phyloP scores from a whole-genome alignment of 169 alveolate genomes.

The Plasmodium coatneyi region DNA sequence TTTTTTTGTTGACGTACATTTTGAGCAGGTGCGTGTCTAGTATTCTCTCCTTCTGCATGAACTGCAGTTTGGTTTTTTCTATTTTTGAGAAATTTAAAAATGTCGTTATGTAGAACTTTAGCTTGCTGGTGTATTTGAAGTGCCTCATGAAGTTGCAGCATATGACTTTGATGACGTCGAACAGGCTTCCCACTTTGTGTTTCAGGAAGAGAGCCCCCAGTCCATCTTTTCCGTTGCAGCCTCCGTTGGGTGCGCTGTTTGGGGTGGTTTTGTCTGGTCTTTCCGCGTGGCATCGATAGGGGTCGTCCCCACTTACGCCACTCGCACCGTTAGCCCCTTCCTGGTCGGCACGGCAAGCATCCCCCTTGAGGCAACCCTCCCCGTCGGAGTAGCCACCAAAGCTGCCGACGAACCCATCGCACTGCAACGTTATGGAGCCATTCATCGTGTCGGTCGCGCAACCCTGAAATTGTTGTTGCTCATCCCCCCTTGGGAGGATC shows the following conservation, averaged over 20 bases:
- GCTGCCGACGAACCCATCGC: background rate
- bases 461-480: background rate
- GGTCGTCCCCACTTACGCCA: background rate
- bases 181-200: constrained; percentile 16
- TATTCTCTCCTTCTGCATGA: constrained; percentile 40
- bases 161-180: constrained; percentile 38
- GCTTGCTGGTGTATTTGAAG: constrained; percentile 16
- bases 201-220: background rate
- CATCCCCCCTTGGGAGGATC: background rate
- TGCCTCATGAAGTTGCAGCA: background rate
- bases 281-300: background rate
- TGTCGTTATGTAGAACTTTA: constrained; percentile 33
- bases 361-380: background rate
- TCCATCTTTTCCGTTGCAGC: background rate
- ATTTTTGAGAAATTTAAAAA: constrained; percentile 39
- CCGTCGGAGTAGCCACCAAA: background rate
- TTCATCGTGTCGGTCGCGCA: background rate
- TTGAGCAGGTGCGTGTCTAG: constrained; percentile 39
- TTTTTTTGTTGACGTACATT: constrained; percentile 31
- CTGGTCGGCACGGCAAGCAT: background rate
- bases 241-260: background rate
- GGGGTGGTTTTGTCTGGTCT: background rate
- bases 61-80: constrained; percentile 55
- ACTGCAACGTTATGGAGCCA: background rate
- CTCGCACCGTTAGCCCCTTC: background rate